Base-by-base conservation (phyloP, 2,329 filamentous ascomycete species). In the Aspergillus sp. region DNA sequence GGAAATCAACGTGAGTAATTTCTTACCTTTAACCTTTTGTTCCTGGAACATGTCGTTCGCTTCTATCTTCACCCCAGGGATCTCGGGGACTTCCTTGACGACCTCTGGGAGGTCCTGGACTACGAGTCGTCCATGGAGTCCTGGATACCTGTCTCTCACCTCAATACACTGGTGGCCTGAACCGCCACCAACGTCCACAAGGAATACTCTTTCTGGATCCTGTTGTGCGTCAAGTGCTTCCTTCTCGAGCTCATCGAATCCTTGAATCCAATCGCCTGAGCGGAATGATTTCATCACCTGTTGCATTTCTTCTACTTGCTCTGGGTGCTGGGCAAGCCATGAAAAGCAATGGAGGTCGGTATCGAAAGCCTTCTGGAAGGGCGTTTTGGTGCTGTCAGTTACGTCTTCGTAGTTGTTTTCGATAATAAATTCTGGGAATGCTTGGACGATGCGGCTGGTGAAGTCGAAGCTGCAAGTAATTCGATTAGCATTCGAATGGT, bases 131-230 rank as follows among this genome's bases (percentile, higher is more conserved):
- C 73, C 72, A 2, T 65, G 62, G 2, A 79, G 55, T 33, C 67
- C 49, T 3, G 74, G 73, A 52, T 68, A 72, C 21, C 64, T 67
- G 17, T 64, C 59, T 41, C 65, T 69, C 7, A 80, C 64, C 4
- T 65, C 60, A 4, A 64, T 63, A n/a, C 70, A 70, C 47, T 77
- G 73, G n/a, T 79, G 73, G 1, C 77, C 77, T 8, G 68, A 65
- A 1, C 72, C 73, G 40, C 78, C 76, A 9, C 76, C 76, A 11
- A 80, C 66, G 58, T 80, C 75, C 2, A 80, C 75, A 46, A 77
- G 68, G 27, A 79, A 60, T 6, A 64, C 58, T 40, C 57, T 64
- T 8, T 67, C 61, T 3, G 23, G n/a, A 15, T 21, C 6, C 19
- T 14, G n/a, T 44, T 25, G 17, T 19, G 45, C 8, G 12, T 9